Conservation (phyloP, 352 stramenopile species). For the Phytopythium kandeliae region DNA sequence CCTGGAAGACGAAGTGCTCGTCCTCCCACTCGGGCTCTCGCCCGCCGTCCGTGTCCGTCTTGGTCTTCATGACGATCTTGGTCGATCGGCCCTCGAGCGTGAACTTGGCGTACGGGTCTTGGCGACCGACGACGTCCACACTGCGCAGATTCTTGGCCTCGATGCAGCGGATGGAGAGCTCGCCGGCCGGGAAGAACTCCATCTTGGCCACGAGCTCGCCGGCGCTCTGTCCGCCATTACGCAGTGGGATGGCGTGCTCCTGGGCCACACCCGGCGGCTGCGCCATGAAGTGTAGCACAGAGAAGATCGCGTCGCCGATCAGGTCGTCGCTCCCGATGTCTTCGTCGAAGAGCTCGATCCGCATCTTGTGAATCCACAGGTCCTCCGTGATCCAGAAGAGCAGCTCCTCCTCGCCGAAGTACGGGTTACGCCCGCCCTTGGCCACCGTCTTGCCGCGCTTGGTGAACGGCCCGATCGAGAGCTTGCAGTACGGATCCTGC, state of each 20-base stretch:
- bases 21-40: slow-evolving; percentile 81
- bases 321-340: slow-evolving; percentile 88
- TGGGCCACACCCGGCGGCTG: slow-evolving; percentile 17
- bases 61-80: slow-evolving; percentile 77
- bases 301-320: slow-evolving; percentile 75
- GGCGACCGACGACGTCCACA: slow-evolving; percentile 64
- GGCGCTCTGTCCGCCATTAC: slow-evolving; percentile 55
- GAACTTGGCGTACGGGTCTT: slow-evolving; percentile 80
- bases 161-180: slow-evolving; percentile 52
- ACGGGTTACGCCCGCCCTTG: slow-evolving; percentile 84
- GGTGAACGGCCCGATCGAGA: slow-evolving; percentile 59
- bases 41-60: slow-evolving; percentile 83
- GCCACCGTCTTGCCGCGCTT: slow-evolving; percentile 72
- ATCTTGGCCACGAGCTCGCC: slow-evolving; percentile 75
- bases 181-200: slow-evolving; percentile 79
- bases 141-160: slow-evolving; percentile 60
- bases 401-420: slow-evolving; percentile 90
- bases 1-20: slow-evolving; percentile 77
- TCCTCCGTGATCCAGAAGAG: slow-evolving; percentile 90
- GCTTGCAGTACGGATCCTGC: slow-evolving; percentile 89
- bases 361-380: slow-evolving; percentile 82
- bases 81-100: slow-evolving; percentile 65
- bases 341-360: slow-evolving; percentile 78
- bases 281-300: slow-evolving; percentile 73
- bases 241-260: slow-evolving; percentile 54